A percentile compares a stretch with the other conserved stretches of the same genome.
Evolutionary conservation across 208 protist species (phyloP).

Genomic region (Crithidia fasciculata): DNA sequence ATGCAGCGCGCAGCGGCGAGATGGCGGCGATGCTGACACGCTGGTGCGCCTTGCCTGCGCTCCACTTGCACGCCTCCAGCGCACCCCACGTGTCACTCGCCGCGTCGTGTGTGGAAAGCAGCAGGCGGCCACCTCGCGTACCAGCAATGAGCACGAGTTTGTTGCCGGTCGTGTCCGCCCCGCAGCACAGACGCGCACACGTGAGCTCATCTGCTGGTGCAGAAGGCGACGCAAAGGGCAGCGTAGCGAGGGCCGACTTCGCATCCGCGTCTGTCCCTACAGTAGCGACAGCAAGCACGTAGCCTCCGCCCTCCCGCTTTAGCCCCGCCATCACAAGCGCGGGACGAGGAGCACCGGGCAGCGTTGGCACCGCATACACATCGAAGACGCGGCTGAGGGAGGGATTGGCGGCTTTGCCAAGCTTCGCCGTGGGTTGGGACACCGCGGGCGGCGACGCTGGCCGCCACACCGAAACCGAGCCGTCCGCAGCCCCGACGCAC

Average conservation of each 20-base stretch:
- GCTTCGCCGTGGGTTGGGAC: not conserved
- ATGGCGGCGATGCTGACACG: slow-evolving; percentile 25
- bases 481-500: slow-evolving; percentile 32
- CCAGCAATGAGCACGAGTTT: slow-evolving; percentile 14
- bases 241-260: not conserved
- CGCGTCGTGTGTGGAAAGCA: slow-evolving; percentile 5
- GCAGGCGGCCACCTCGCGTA: slow-evolving; percentile 13
- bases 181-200: slow-evolving; percentile 25
- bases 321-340: slow-evolving; percentile 2
- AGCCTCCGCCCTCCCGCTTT: not conserved
- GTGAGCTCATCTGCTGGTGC: slow-evolving; percentile 8
- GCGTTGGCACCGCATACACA: not conserved
- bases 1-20: not conserved
- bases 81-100: slow-evolving; percentile 7
- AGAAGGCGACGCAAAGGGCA: not conserved
- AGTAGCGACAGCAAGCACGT: not conserved
- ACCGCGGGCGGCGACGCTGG: not conserved
- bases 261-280: slow-evolving; percentile 10
- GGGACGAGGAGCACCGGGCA: not conserved
- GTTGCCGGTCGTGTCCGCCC: not conserved
- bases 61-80: slow-evolving; percentile 18
- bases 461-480: slow-evolving; percentile 30
- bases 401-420: not conserved
- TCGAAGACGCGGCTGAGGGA: slow-evolving; percentile 16
- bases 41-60: not conserved